Conservation (phyloP, 1,284 basidiomycete species). For the Baeospora myosura region DNA sequence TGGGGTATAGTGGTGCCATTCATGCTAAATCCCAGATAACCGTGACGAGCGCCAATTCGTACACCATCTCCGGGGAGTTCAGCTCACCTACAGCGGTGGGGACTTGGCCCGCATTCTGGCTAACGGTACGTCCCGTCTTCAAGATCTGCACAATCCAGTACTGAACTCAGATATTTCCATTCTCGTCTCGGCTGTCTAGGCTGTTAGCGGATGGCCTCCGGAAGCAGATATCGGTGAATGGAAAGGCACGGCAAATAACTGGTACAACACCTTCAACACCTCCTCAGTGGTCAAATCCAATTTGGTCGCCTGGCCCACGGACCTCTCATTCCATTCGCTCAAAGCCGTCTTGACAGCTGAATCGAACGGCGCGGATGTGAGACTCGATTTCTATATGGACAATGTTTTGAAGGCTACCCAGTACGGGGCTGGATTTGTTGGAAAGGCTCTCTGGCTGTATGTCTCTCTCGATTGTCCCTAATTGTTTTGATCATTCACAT, state of each 20-base stretch:
- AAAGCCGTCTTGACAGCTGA: conserved; percentile 34
- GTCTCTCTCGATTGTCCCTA: no score
- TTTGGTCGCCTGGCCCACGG: conserved; percentile 32
- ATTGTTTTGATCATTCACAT: background rate
- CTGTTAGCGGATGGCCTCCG: conserved; percentile 36
- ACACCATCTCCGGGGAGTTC: conserved; percentile 35
- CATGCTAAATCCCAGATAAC: conserved; percentile 37
- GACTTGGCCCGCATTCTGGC: conserved; percentile 41
- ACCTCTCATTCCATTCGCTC: conserved; percentile 35
- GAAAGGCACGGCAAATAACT: conserved; percentile 37
- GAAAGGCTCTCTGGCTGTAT: conserved; percentile 33
- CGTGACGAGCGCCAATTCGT: conserved; percentile 27
- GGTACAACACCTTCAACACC: conserved; percentile 30
- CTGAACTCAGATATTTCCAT: conserved; percentile 9
- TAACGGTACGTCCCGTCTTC: conserved; percentile 3
- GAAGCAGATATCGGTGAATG: conserved; percentile 38
- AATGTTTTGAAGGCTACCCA: conserved; percentile 28
- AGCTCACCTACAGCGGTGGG: conserved; percentile 31
- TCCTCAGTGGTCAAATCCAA: conserved; percentile 31
- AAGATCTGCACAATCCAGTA: background rate
- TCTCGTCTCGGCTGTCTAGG: conserved; percentile 15
- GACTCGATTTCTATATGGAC: conserved; percentile 35
- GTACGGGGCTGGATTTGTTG: conserved; percentile 31
- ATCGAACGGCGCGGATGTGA: conserved; percentile 28
- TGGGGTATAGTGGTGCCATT: conserved; percentile 34